Conservation (phyloP, 257 asterid species). For the Salvia splendens region DNA sequence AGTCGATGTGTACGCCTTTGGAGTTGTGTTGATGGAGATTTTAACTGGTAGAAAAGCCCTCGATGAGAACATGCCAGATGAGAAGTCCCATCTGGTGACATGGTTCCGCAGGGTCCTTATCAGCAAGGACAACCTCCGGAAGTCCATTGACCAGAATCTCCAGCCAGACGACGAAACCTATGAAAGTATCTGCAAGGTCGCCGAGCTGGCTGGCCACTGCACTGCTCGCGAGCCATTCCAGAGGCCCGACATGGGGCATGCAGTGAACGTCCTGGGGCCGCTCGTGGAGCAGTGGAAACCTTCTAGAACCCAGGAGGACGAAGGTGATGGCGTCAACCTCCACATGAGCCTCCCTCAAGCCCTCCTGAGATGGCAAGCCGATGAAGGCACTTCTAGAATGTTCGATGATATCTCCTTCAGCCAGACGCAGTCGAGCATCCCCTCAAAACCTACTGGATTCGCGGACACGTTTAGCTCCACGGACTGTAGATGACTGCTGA, state of each 20-base stretch:
- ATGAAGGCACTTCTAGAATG: slow-evolving; percentile 94
- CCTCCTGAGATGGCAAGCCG: slow-evolving; percentile 91
- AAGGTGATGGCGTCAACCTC: slow-evolving; percentile 58
- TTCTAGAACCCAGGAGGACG: slow-evolving; percentile 61
- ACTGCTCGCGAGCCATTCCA: slow-evolving; percentile 89
- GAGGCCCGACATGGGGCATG: slow-evolving; percentile 98
- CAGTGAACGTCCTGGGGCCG: slow-evolving; percentile 84
- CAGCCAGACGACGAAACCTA: slow-evolving; percentile 75
- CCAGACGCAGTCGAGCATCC: slow-evolving; percentile 78
- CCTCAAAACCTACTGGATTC: slow-evolving; percentile 70
- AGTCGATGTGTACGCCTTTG: slow-evolving; percentile 91
- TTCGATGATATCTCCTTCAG: slow-evolving; percentile 65
- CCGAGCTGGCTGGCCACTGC: slow-evolving; percentile 91
- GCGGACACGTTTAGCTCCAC: slow-evolving; percentile 68
- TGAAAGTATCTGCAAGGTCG: slow-evolving; percentile 78
- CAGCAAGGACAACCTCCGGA: slow-evolving; percentile 70
- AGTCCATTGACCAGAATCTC: slow-evolving; percentile 69
- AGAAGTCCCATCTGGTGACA: slow-evolving; percentile 79
- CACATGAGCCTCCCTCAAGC: slow-evolving; percentile 90
- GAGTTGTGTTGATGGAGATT: slow-evolving; percentile 87
- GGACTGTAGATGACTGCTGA: slow-evolving; percentile 78
- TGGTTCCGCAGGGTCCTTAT: slow-evolving; percentile 92
- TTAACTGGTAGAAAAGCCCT: slow-evolving; percentile 82
- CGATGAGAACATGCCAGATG: slow-evolving; percentile 84
- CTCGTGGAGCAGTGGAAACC: slow-evolving; percentile 94